These are phyloP conservation scores for Botrytis fabae DNA, from an alignment of 2,329 filamentous ascomycete genomes.

Conservation along the genomic window DNA sequence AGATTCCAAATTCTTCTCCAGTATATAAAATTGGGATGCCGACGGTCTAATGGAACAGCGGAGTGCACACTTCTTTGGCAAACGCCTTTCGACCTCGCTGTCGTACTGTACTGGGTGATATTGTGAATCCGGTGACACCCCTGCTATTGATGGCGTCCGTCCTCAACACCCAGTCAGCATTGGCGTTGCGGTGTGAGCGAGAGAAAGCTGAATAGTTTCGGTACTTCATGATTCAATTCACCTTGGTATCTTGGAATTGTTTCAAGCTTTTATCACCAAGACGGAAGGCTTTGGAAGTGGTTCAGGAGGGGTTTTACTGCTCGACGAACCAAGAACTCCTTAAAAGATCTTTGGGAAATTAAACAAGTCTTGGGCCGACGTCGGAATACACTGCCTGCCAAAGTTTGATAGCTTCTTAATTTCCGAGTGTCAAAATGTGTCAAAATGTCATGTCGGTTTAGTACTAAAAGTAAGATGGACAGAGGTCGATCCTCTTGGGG, in stretches of 20 bases:
- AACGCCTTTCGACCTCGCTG: not conserved
- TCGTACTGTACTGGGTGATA: not conserved
- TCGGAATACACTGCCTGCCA: conserved; percentile 7
- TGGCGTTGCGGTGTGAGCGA: conserved; percentile 10
- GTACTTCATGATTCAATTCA: conserved; percentile 6
- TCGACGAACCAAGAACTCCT: not conserved
- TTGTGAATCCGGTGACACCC: conserved; percentile 8
- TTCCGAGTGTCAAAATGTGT: not conserved
- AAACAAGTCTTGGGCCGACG: not conserved
- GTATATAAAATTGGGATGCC: not conserved
- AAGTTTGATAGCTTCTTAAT: not conserved
- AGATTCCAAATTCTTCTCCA: not conserved
- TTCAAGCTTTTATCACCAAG: conserved; percentile 8
- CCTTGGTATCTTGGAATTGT: conserved; percentile 7
- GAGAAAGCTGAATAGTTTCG: conserved; percentile 9
- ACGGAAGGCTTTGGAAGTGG: conserved; percentile 2
- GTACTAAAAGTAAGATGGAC: not conserved
- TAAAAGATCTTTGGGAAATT: not conserved
- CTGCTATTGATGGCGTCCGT: conserved; percentile 2
- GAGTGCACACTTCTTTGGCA: not conserved
- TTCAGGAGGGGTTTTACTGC: not conserved
- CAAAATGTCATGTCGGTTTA: not conserved
- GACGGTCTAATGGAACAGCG: not conserved
- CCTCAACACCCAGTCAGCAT: conserved; percentile 6
- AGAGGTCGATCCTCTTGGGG: not conserved